Conservation (phyloP, 2,329 filamentous ascomycete genomes). For the Hortaea sp. region DNA sequence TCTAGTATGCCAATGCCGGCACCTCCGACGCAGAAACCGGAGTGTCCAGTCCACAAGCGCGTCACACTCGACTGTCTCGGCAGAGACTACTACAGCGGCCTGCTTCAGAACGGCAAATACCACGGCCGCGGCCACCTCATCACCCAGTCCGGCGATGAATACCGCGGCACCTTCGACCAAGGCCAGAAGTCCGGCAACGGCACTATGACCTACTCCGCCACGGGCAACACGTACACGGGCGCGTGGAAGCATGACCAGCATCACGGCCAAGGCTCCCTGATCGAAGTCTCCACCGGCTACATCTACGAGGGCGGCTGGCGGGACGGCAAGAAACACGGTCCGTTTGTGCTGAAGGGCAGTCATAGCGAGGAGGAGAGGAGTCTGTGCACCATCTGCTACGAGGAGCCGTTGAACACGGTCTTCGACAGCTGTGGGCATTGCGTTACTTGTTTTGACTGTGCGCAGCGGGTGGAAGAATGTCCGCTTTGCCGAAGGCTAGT, state of each 20-base stretch:
- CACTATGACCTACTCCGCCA: constrained; percentile 45
- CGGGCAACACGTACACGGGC: constrained; percentile 53
- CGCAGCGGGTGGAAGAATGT: constrained; percentile 48
- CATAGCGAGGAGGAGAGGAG: constrained; percentile 51
- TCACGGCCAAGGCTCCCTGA: constrained; percentile 48
- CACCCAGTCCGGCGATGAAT: constrained; percentile 44
- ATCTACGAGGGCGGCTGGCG: constrained; percentile 52
- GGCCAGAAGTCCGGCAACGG: constrained; percentile 47
- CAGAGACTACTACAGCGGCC: constrained; percentile 47
- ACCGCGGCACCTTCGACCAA: constrained; percentile 45
- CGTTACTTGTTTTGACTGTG: constrained; percentile 50
- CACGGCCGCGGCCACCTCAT: constrained; percentile 48
- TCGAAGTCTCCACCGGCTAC: constrained; percentile 48
- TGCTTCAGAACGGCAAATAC: constrained; percentile 33
- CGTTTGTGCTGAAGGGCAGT: constrained; percentile 53
- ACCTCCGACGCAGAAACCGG: background rate
- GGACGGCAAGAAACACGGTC: constrained; percentile 50
- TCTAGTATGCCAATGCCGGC: background rate
- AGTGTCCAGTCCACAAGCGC: constrained; percentile 16
- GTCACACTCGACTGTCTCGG: constrained; percentile 44
- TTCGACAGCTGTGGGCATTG: constrained; percentile 57
- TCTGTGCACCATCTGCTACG: constrained; percentile 53
- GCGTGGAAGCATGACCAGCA: constrained; percentile 55
- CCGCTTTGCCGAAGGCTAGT: constrained; percentile 52
- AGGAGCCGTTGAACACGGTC: constrained; percentile 48